A percentile compares a stretch with the other conserved stretches of the same genome.
These are phyloP conservation scores for Fraxinus xanthoxyloides DNA, from an alignment of 305 asterid species.

Conservation along the genomic window DNA sequence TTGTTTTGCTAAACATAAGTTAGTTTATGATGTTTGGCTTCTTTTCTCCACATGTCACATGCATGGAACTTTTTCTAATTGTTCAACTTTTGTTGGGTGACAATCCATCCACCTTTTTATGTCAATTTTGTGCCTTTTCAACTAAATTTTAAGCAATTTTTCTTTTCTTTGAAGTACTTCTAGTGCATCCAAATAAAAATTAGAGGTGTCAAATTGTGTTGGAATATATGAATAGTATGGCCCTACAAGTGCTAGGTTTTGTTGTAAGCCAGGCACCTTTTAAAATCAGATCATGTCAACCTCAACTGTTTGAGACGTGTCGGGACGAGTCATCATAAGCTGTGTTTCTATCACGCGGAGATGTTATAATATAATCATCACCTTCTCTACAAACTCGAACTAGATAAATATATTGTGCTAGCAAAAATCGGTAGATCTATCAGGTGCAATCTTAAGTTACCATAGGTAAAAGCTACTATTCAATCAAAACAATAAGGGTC, in stretches of 20 bases:
- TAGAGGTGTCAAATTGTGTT: not conserved
- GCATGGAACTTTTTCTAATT: constrained; percentile 32
- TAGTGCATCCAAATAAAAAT: not conserved
- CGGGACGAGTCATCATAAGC: not conserved
- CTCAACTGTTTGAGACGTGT: not conserved
- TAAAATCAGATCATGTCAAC: not conserved
- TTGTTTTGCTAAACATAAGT: constrained; percentile 21
- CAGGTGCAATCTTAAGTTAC: too few species aligned
- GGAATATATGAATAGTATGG: not conserved
- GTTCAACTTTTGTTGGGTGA: constrained; percentile 15
- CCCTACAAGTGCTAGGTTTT: not conserved
- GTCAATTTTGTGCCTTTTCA: constrained; percentile 25
- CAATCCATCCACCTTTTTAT: not conserved
- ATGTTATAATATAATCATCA: not conserved
- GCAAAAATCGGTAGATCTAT: not conserved
- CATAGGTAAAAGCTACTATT: not conserved
- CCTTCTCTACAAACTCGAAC: not conserved
- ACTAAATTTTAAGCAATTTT: constrained; percentile 16
- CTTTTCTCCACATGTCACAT: constrained; percentile 21
- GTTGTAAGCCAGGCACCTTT: too few species aligned
- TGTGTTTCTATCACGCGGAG: not conserved
- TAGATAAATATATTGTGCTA: not conserved
- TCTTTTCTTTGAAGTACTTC: not conserved
- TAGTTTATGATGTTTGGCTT: constrained; percentile 10
- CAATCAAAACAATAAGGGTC: too few species aligned